Conservation (phyloP, 1,284 basidiomycete genomes). For the Papiliotrema fonsecae region DNA sequence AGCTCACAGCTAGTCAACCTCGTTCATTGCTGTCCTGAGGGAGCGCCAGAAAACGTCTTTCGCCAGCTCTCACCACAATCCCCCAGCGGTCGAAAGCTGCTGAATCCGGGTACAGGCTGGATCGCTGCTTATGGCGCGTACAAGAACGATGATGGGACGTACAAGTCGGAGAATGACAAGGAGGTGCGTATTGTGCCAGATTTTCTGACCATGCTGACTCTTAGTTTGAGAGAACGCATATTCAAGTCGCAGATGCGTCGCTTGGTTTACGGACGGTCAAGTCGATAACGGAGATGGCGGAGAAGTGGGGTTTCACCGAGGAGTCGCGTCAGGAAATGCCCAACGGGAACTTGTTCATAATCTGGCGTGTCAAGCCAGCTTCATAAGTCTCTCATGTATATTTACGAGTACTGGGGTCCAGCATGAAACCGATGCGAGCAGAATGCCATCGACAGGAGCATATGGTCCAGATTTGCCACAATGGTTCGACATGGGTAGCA, state of each 20-base stretch:
- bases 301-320: constrained; percentile 31
- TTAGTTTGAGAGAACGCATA: constrained; percentile 33
- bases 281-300: constrained; percentile 24
- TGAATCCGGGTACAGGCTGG: constrained; percentile 19
- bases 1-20: constrained; percentile 30
- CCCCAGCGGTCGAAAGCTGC: constrained; percentile 3
- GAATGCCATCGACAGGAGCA: too few relatives aligned
- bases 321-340: constrained; percentile 28
- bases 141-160: constrained; percentile 32
- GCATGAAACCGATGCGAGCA: too few relatives aligned
- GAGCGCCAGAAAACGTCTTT: constrained; percentile 33
- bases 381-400: not conserved
- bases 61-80: constrained; percentile 22
- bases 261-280: constrained; percentile 29
- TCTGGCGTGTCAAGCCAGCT: constrained; percentile 21
- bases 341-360: constrained; percentile 38
- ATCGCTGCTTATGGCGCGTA: constrained; percentile 36
- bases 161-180: constrained; percentile 25
- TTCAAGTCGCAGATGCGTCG: constrained; percentile 19
- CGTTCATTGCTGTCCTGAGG: constrained; percentile 33
- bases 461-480: too few relatives aligned
- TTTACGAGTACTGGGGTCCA: too few relatives aligned
- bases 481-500: constrained; percentile 1
- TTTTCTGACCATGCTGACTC: not conserved
- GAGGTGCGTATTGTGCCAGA: constrained; percentile 16